Base-by-base conservation (phyloP, 768 basidiomycete genomes). In the Agaricus sinodeliciosus region DNA sequence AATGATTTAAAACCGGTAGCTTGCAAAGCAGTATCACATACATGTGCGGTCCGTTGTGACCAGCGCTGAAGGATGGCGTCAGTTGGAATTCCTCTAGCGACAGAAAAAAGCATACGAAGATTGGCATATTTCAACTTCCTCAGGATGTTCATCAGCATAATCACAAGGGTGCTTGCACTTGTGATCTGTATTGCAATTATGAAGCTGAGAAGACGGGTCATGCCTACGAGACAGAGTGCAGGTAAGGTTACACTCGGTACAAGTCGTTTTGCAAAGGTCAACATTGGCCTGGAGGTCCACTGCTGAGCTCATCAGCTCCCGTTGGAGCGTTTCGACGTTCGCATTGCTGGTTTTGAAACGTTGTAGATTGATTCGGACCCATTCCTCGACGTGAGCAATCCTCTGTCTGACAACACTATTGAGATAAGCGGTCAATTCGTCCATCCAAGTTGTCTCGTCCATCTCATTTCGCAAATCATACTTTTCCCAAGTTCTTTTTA, bases 41-140 rank as follows among this genome's bases (percentile, higher is more conserved):
- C 82, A 80, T 70, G 56, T 84, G 82, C 9, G 65, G 68, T 12
- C 78, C 80, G 18, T 72, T 62, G 55, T 84, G 82, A 0, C 82
- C 83, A 27, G 80, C 81, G n/a, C 81, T 83, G n/a, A 3, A 49
- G 31, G 7, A 31, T n/a, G 49, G 44, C 12, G 48, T 13, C 15
- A 26, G 27, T 25, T 3, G 9, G 15, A 12, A 22, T 18, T 39
- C 36, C 18, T 42, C 26, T 9, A 12, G 18, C 28, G 1, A 27
- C 16, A 25, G 40, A 16, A 9, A 19, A 9, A 7, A 12, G n/a
- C 45, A n/a, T 58, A 82, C 81, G 67, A 68, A 57, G 76, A 68
- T 13, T 74, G 71, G 61, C 82, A 84, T 1, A 57, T 19, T 47
- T 63, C 67, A 4, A 55, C 49, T 44, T 64, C 68, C 9, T 62